Base-by-base conservation (phyloP, 2,329 filamentous ascomycete species). In the Aspergillus candidus region DNA sequence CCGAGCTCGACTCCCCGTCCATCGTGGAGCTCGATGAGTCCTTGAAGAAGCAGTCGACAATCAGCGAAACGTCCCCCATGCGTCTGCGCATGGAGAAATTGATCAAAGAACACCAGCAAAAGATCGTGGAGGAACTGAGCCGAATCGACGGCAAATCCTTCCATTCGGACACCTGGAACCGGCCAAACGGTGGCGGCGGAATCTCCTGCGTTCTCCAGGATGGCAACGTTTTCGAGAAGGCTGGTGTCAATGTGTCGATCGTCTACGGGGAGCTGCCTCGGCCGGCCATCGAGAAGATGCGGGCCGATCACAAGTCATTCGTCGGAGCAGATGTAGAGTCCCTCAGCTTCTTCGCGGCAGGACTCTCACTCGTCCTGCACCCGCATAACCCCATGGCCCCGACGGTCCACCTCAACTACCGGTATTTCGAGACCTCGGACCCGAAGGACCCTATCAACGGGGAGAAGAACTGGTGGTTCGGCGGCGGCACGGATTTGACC, bases 221-320 rank as follows among this genome's bases (percentile, higher is more conserved):
- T 53, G 90, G 93, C 55, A 91, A 94, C 50, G 88, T 96, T 40
- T 98, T 98, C 60, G 93, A 98, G 68, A 98, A 98, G 72, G 93
- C 87, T 35, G 93, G 93, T 27, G 89, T 97, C 47, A 95, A 94
- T 61, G 90, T 91, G 60, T 94, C 87, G 45, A 82, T 97, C 49
- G 93, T 98, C 39, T 97, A 98, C 63, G 93, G 93, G 49, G 86
- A 83, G 38, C 77, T 98, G 2, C 90, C 90, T 30, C 84, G 87
- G 58, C 77, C 87, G 1, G 93, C 88, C 27, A 94, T 98, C 54
- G 78, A 83, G 58, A 89, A 89, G 70, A 97, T 98, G 93, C 82
- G 88, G 41, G 88, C 82, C 45, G 89, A 97, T 68, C 93, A 97
- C 76, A 94, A 94, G 72, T 91, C 86, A 36, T 80, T 98, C 41